Evolutionary conservation across 768 basidiomycete genomes (phyloP).

Genomic region (Dacryopinax primogenitus): DNA sequence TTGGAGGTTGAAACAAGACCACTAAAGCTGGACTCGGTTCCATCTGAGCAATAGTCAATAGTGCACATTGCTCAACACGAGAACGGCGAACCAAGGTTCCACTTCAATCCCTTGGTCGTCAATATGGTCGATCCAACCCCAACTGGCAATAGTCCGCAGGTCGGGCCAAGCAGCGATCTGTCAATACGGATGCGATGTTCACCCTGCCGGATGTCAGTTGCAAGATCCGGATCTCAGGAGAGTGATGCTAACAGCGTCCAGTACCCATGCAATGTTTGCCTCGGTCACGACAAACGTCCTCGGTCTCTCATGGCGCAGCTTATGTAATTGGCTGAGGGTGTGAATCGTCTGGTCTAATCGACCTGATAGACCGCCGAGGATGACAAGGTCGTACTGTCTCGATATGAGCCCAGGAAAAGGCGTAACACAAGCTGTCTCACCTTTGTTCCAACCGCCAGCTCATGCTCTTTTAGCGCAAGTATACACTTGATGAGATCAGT

Average conservation of each 20-base stretch:
- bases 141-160: constrained; percentile 90
- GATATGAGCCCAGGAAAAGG: background rate
- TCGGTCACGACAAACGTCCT: constrained; percentile 71
- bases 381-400: constrained; percentile 49
- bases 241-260: constrained; percentile 46
- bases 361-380: constrained; percentile 82
- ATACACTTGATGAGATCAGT: constrained; percentile 97
- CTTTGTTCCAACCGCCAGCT: constrained; percentile 31
- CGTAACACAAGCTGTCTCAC: constrained; percentile 25
- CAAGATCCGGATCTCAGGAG: background rate
- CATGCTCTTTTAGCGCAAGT: constrained; percentile 43
- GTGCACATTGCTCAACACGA: background rate
- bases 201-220: constrained; percentile 40
- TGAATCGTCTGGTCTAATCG: constrained; percentile 91
- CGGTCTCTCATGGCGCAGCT: constrained; percentile 48
- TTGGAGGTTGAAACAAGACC: constrained; percentile 89
- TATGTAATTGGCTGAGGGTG: constrained; percentile 71
- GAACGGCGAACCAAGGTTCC: constrained; percentile 63
- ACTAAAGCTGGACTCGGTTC: constrained; percentile 61
- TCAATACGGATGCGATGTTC: constrained; percentile 68
- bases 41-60: constrained; percentile 29
- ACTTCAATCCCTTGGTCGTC: constrained; percentile 72
- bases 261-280: constrained; percentile 82
- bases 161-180: constrained; percentile 60
- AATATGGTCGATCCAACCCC: constrained; percentile 65